phyloP scores from a whole-genome alignment of 805 yeast genomes.

The Candida hungchunana region DNA sequence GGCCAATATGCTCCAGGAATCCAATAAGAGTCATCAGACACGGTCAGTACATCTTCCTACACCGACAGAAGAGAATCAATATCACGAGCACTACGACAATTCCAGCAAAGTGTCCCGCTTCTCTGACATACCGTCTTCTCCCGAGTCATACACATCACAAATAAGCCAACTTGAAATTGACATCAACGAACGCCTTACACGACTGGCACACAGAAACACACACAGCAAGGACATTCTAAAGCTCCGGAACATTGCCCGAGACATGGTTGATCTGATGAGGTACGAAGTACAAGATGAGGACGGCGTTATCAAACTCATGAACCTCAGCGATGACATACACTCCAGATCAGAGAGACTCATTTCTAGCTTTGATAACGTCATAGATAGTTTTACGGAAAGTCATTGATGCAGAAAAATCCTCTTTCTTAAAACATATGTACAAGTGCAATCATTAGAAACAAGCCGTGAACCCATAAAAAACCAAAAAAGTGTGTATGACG shows the following conservation, averaged over 20 bases:
- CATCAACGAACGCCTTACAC: slow-evolving; percentile 13
- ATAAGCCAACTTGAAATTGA: slow-evolving; percentile 21
- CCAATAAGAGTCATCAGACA: neutral
- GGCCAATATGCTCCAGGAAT: slow-evolving; percentile 1
- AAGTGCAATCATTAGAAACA: slow-evolving; percentile 5
- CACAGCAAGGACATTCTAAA: slow-evolving; percentile 15
- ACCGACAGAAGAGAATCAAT: slow-evolving; percentile 16
- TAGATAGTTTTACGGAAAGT: slow-evolving; percentile 14
- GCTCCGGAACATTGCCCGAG: slow-evolving; percentile 16
- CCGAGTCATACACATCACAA: slow-evolving; percentile 17
- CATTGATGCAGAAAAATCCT: no score
- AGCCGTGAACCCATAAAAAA: slow-evolving; percentile 7
- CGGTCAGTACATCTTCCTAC: slow-evolving; percentile 15
- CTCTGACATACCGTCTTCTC: slow-evolving; percentile 22
- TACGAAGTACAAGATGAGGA: slow-evolving; percentile 14
- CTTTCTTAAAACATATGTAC: slow-evolving; percentile 11
- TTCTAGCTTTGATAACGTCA: slow-evolving; percentile 9
- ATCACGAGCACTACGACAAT: slow-evolving; percentile 1
- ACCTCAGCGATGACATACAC: slow-evolving; percentile 12
- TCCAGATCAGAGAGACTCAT: slow-evolving; percentile 11
- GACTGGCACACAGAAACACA: slow-evolving; percentile 11
- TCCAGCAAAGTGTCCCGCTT: neutral
- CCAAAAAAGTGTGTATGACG: no score
- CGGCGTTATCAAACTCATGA: slow-evolving; percentile 11
- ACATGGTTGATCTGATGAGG: slow-evolving; percentile 17